Evolutionary conservation across 2,329 filamentous ascomycete genomes (phyloP).

Genomic region (Colletotrichum limetticola): DNA sequence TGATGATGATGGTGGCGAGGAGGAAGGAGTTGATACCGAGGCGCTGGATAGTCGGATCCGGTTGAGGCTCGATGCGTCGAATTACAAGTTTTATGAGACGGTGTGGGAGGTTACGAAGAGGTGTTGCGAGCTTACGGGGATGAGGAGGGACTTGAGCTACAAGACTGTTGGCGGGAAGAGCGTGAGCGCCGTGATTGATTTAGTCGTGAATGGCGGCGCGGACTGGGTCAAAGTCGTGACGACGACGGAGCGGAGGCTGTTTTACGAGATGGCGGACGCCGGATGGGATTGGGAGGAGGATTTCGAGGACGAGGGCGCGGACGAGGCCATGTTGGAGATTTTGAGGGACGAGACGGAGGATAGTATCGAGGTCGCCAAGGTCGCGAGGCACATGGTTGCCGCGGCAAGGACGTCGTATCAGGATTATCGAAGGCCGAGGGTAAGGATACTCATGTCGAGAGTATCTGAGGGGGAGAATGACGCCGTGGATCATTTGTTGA

Average conservation of each 20-base stretch:
- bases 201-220: constrained; percentile 31
- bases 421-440: constrained; percentile 49
- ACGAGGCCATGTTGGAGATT: constrained; percentile 44
- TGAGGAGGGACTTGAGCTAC: constrained; percentile 28
- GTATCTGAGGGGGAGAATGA: constrained; percentile 41
- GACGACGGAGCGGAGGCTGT: constrained; percentile 42
- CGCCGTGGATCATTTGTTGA: constrained; percentile 46
- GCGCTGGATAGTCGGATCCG: constrained; percentile 18
- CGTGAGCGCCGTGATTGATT: constrained; percentile 25
- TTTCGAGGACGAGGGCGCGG: constrained; percentile 46
- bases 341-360: constrained; percentile 27
- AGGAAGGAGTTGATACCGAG: neutral
- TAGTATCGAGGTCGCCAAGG: constrained; percentile 40
- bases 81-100: constrained; percentile 35
- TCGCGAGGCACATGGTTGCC: constrained; percentile 46
- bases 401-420: constrained; percentile 48
- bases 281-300: constrained; percentile 54
- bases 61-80: constrained; percentile 31
- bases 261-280: constrained; percentile 52
- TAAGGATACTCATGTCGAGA: constrained; percentile 49
- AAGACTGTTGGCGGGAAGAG: constrained; percentile 5
- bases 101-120: constrained; percentile 35
- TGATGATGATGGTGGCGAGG: neutral
- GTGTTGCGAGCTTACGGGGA: constrained; percentile 25
- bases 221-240: constrained; percentile 36